These are phyloP conservation scores for Bisporella sp. DNA, from an alignment of 2,329 filamentous ascomycete species.

Conservation along the genomic window DNA sequence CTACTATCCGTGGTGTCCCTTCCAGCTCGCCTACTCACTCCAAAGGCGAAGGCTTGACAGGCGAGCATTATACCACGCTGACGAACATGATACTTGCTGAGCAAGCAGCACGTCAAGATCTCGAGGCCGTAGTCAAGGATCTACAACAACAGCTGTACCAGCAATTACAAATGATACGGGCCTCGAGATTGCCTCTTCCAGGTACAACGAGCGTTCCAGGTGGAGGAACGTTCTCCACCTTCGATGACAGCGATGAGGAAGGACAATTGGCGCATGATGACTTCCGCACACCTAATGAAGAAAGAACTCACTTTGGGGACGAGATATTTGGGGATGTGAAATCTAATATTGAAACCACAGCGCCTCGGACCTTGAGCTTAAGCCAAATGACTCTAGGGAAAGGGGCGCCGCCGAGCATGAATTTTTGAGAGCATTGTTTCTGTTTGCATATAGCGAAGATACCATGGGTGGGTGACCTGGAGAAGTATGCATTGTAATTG, in stretches of 20 bases:
- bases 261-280: slow-evolving; percentile 35
- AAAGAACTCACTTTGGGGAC: slow-evolving; percentile 35
- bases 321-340: slow-evolving; percentile 30
- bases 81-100: slow-evolving; percentile 48
- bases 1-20: slow-evolving; percentile 22
- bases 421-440: slow-evolving; percentile 6
- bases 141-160: slow-evolving; percentile 29
- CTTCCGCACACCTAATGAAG: slow-evolving; percentile 46
- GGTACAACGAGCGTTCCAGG: not conserved
- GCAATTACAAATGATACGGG: no score
- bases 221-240: slow-evolving; percentile 14
- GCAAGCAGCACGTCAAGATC: slow-evolving; percentile 44
- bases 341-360: slow-evolving; percentile 24
- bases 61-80: slow-evolving; percentile 44
- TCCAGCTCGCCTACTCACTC: slow-evolving; percentile 21
- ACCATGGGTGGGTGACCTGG: not conserved
- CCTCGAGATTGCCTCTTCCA: no score
- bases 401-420: slow-evolving; percentile 10
- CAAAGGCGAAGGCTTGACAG: slow-evolving; percentile 24
- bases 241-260: slow-evolving; percentile 24
- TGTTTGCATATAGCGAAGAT: not conserved
- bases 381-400: slow-evolving; percentile 47
- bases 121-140: slow-evolving; percentile 49
- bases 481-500: not conserved
- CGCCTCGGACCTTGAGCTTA: slow-evolving; percentile 57